Percentiles rank a stretch among this genome's conserved stretches.
Conservation (phyloP, 2,329 filamentous ascomycete genomes). For the Chrysosporium keratinophilum region DNA sequence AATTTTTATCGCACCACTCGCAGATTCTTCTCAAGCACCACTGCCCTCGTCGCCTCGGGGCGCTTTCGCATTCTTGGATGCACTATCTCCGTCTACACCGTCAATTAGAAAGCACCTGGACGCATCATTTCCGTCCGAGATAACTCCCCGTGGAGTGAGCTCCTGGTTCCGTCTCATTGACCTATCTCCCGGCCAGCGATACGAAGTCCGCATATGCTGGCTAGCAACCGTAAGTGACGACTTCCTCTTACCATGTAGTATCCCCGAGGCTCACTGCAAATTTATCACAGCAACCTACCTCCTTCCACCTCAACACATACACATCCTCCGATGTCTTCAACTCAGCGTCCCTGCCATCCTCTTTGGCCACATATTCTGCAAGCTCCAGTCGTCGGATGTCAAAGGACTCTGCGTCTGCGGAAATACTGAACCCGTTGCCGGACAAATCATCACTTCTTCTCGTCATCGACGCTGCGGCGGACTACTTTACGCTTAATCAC, state of each 20-base stretch:
- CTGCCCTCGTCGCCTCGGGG: slow-evolving; percentile 28
- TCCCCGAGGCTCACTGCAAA: background rate
- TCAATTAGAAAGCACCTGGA: slow-evolving; percentile 54
- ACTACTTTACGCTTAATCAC: slow-evolving; percentile 69
- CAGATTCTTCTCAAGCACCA: slow-evolving; percentile 47
- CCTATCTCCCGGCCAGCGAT: slow-evolving; percentile 61
- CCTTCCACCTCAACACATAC: slow-evolving; percentile 60
- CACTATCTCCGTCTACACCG: slow-evolving; percentile 49
- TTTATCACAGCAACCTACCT: slow-evolving; percentile 64
- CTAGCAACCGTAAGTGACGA: slow-evolving; percentile 62
- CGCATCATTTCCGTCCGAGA: slow-evolving; percentile 54
- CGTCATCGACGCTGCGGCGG: slow-evolving; percentile 63
- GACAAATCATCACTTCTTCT: slow-evolving; percentile 55
- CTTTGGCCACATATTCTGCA: slow-evolving; percentile 23
- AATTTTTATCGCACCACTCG: slow-evolving; percentile 67
- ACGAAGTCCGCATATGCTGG: slow-evolving; percentile 92
- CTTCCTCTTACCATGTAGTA: background rate
- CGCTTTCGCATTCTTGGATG: slow-evolving; percentile 49
- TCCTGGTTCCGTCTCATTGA: slow-evolving; percentile 71
- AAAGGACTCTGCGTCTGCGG: slow-evolving; percentile 1
- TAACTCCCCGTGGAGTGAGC: slow-evolving; percentile 46
- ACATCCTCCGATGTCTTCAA: slow-evolving; percentile 52
- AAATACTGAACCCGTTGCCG: background rate
- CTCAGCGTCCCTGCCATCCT: slow-evolving; percentile 52
- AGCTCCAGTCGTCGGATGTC: background rate